Conservation (phyloP, 2,329 filamentous ascomycete species). For the Periconia sp. region DNA sequence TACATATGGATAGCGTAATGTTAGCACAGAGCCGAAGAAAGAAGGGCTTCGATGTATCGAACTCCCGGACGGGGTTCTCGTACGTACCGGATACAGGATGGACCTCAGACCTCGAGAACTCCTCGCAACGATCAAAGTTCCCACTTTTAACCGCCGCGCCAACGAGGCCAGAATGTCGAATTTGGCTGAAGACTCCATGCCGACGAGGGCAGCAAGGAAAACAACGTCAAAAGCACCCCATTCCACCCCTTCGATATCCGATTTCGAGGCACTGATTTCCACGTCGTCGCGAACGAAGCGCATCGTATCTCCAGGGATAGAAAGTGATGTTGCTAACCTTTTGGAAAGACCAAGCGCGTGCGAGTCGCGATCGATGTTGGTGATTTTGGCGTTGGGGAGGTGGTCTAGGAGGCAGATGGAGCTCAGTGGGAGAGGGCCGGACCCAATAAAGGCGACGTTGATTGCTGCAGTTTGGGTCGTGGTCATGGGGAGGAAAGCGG, state of each 20-base stretch:
- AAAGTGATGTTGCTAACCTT: conserved; percentile 36
- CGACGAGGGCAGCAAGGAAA: conserved; percentile 55
- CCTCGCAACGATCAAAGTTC: conserved; percentile 50
- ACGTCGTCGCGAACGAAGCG: conserved; percentile 24
- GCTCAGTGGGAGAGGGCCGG: conserved; percentile 54
- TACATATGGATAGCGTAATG: conserved; percentile 11
- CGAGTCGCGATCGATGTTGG: conserved; percentile 48
- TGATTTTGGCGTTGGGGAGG: conserved; percentile 33
- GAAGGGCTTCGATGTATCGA: too few species aligned
- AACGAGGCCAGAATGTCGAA: conserved; percentile 43
- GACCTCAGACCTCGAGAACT: conserved; percentile 50
- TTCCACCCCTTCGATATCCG: conserved; percentile 4
- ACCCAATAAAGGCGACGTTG: conserved; percentile 53
- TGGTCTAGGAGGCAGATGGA: conserved; percentile 48
- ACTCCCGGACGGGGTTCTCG: neutral
- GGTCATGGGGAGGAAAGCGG: conserved; percentile 32
- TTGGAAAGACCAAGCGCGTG: conserved; percentile 40
- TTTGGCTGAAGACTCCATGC: conserved; percentile 47
- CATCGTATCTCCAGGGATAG: conserved; percentile 34
- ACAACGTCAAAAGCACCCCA: conserved; percentile 49
- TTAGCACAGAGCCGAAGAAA: neutral
- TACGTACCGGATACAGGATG: conserved; percentile 52
- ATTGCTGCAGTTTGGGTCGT: conserved; percentile 18
- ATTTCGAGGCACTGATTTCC: neutral
- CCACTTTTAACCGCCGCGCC: conserved; percentile 43